Evolutionary conservation across 192 early-diverging fungal genomes (phyloP).

Genomic region (Gigaspora rosea): DNA sequence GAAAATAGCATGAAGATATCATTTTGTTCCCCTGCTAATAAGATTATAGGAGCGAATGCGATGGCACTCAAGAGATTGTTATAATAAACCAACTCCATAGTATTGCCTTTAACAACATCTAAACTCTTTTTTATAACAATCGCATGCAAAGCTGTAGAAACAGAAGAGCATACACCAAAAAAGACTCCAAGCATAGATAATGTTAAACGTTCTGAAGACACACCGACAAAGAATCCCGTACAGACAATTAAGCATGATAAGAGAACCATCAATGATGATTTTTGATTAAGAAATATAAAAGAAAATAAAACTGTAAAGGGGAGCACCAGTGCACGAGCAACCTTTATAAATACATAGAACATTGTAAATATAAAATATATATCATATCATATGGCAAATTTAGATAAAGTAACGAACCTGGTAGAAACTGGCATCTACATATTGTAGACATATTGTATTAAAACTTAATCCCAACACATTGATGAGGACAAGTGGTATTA

Average conservation of each 20-base stretch:
- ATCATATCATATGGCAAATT: not conserved
- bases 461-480: constrained; percentile 60
- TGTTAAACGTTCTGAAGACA: constrained; percentile 37
- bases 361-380: too few relatives aligned
- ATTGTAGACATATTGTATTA: constrained; percentile 59
- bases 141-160: constrained; percentile 62
- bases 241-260: constrained; percentile 50
- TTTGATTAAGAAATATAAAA: constrained; percentile 42
- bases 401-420: constrained; percentile 43
- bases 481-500: constrained; percentile 49
- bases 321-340: constrained; percentile 58
- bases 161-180: constrained; percentile 52
- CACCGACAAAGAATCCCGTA: constrained; percentile 56
- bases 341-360: constrained; percentile 27
- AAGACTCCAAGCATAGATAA: constrained; percentile 41
- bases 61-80: constrained; percentile 56
- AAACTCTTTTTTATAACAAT: constrained; percentile 61
- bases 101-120: constrained; percentile 48
- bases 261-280: constrained; percentile 39
- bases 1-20: not conserved
- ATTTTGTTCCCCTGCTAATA: constrained; percentile 46
- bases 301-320: constrained; percentile 58
- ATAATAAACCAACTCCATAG: constrained; percentile 62
- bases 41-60: constrained; percentile 48
- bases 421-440: constrained; percentile 62